Evolutionary conservation across 345 rosid species (phyloP).

Genomic region (Abelmoschus esculentus): DNA sequence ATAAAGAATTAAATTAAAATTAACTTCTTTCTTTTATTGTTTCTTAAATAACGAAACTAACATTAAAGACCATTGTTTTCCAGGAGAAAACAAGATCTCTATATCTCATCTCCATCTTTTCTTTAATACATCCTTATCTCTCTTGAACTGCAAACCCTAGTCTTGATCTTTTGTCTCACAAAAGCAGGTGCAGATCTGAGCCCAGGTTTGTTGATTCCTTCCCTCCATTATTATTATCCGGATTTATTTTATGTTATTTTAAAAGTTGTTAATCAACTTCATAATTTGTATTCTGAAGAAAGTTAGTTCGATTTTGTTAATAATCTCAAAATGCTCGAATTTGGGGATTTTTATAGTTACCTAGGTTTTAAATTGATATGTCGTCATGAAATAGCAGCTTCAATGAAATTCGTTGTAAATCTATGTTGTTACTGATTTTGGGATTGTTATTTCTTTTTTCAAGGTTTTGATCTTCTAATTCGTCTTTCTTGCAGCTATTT

Average conservation of each 20-base stretch:
- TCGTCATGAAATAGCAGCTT: neutral
- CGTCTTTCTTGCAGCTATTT: neutral
- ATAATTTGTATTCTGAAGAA: neutral
- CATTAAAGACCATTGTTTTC: neutral
- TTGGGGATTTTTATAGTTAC: too few species aligned
- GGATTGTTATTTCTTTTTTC: too few species aligned
- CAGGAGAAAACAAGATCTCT: neutral
- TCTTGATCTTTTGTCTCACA: neutral
- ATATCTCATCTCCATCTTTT: neutral
- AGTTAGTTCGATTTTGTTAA: neutral
- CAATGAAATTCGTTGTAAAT: neutral
- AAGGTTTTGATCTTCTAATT: too few species aligned
- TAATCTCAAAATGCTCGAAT: neutral
- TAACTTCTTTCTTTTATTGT: too few species aligned
- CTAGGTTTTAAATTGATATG: too few species aligned
- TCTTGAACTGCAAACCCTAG: conserved; percentile 8
- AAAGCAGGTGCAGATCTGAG: conserved; percentile 12
- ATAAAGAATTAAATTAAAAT: too few species aligned
- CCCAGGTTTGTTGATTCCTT: neutral
- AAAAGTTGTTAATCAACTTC: neutral
- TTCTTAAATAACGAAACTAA: too few species aligned
- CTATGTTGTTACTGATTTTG: neutral
- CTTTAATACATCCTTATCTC: too few species aligned
- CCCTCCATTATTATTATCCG: neutral
- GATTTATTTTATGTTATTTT: neutral